Evolutionary conservation across 257 asterid species (phyloP), one percentile per base, ranked within the genome.

Genomic region (Ajuga chamaepitys): DNA sequence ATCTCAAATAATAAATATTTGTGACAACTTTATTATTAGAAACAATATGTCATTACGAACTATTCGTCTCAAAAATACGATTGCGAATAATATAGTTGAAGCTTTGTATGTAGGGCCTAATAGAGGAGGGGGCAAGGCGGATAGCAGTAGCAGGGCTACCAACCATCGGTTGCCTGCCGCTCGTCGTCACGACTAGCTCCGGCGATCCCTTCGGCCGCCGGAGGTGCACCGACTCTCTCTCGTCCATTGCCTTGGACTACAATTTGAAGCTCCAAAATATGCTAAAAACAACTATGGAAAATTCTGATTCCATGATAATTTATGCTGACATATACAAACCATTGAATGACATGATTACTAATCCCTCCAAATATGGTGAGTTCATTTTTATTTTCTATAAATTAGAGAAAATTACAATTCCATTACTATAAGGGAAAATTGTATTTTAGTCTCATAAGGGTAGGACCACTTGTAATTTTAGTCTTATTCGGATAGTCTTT

Each of bases 131-230:
- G 28, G 90, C 77, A n/a, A 40, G 73, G 42, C 34, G 66, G 9
- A 76, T 85, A 30, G 87, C 73, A 6, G 17, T 85, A 1, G 88
- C 67, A 59, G 88, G 91, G 50, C 70, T 88, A 32, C 78, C 85
- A 0, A 85, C 90, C 8, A 66, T 85, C 61, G 95, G 95, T 2
- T 88, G 94, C 46, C 28, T 83, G 30, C 95, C 94, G 0, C 1
- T 74, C 0, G 83, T 78, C 20, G 70, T 88, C 60, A 78, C 87
- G 5, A 11, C 80, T 0, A 45, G 38, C 61, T 59, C 81, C 4
- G 9, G 42, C 0, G 9, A 52, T 17, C 28, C 56, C 0, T 1
- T 71, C 7, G n/a, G 46, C 0, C 9, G 38, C 7, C 81, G 95
- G 1, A 20, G 10, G 1, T 88, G 95, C 74, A n/a, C 12, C 35